phyloP scores from a whole-genome alignment of 306 rosid genomes.

The Albizia julibrissin region DNA sequence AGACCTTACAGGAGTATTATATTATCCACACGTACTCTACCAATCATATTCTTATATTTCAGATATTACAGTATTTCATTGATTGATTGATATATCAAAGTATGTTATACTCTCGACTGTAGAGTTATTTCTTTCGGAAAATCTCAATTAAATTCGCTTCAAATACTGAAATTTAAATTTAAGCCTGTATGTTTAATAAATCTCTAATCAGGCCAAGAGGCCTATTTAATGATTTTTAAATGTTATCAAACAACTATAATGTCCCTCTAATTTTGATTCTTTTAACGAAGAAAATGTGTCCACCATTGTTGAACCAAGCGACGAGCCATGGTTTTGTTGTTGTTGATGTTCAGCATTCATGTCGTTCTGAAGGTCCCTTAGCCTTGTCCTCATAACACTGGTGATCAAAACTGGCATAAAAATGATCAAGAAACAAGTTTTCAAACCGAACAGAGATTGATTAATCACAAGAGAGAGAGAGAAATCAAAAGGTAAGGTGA shows the following conservation, averaged over 20 bases:
- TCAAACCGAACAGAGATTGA: background rate
- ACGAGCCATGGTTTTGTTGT: background rate
- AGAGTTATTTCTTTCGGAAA: no score
- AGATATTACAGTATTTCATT: no score
- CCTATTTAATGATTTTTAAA: no score
- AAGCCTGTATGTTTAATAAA: no score
- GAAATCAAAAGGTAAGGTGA: background rate
- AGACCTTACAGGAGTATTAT: background rate
- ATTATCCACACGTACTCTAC: background rate
- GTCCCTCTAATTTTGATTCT: slow-evolving; percentile 19
- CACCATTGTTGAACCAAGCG: slow-evolving; percentile 36
- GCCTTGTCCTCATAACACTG: slow-evolving; percentile 53
- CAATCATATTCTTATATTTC: background rate
- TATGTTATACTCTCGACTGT: background rate
- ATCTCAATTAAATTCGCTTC: no score
- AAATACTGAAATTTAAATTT: no score
- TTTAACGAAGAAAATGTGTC: slow-evolving; percentile 19
- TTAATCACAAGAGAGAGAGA: background rate
- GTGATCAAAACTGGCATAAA: slow-evolving; percentile 57
- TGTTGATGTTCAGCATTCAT: slow-evolving; percentile 43
- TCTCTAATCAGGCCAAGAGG: no score
- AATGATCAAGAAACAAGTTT: background rate
- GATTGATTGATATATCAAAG: no score
- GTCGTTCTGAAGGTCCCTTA: slow-evolving; percentile 57
- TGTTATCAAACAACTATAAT: no score